Conservation (phyloP, 345 rosid species). For the Rubroshorea leprosula region DNA sequence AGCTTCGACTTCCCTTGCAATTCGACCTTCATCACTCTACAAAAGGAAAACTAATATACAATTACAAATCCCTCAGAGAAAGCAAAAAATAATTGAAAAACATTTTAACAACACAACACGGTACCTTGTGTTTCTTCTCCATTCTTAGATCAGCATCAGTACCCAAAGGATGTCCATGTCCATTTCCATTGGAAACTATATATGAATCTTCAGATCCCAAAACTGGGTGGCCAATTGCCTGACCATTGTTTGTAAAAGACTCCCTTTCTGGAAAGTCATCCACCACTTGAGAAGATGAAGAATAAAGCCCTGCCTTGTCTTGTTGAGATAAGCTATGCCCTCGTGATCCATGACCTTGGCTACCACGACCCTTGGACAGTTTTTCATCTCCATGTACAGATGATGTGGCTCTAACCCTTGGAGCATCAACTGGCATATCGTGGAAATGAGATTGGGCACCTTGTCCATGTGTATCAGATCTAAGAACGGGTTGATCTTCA, state of each 20-base stretch:
- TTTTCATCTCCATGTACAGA: slow-evolving; percentile 58
- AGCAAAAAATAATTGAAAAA: slow-evolving; percentile 5
- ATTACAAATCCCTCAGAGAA: slow-evolving; percentile 11
- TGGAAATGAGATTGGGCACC: slow-evolving; percentile 46
- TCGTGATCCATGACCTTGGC: slow-evolving; percentile 50
- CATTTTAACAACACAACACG: slow-evolving; percentile 1
- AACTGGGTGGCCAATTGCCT: slow-evolving; percentile 26
- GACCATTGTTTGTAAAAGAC: slow-evolving; percentile 35
- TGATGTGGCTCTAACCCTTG: slow-evolving; percentile 46
- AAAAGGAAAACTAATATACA: slow-evolving; percentile 23
- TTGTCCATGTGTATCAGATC: slow-evolving; percentile 49
- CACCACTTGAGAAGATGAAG: slow-evolving; percentile 49
- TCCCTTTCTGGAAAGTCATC: slow-evolving; percentile 50
- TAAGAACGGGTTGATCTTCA: slow-evolving; percentile 47
- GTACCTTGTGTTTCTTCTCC: slow-evolving; percentile 60
- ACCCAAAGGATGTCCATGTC: slow-evolving; percentile 35
- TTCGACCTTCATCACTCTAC: slow-evolving; percentile 65
- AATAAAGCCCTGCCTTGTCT: slow-evolving; percentile 45
- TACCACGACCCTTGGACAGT: slow-evolving; percentile 42
- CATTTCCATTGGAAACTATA: slow-evolving; percentile 31
- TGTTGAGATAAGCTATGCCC: slow-evolving; percentile 52
- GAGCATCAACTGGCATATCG: slow-evolving; percentile 42
- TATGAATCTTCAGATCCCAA: slow-evolving; percentile 37
- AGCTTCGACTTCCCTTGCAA: slow-evolving; percentile 64
- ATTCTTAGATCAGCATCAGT: slow-evolving; percentile 29